Evolutionary conservation across 2,329 filamentous ascomycete species (phyloP), one percentile per base, ranked within the genome.

Genomic region (Pseudopyricularia cyperi): DNA sequence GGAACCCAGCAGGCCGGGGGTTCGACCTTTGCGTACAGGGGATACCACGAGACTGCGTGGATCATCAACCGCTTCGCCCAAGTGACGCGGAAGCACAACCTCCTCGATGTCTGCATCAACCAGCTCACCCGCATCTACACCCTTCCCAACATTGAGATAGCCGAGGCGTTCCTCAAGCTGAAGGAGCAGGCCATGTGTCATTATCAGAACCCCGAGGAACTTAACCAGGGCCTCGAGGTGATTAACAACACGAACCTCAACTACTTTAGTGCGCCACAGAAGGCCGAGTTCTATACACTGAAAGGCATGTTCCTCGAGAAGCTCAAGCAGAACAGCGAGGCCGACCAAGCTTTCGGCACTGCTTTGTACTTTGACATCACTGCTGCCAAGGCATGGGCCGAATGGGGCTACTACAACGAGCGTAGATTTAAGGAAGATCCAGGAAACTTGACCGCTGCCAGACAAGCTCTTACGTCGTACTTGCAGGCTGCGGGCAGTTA

Each of bases 231-330:
- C 1, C 66, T 99, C 57, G 93, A 99, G 63, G 93, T 99, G 3
- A 99, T 99, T 66, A 98, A 98, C 68, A 99, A 98, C 60, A 99
- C 93, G 34, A 98, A 99, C 61, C 80, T 99, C 53, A 96, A 95
- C 66, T 98, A 98, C 72, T 98, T 98, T 67, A 94, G 89, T 55
- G 79, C 85, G 3, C 85, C 90, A 62, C 93, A 98, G 66, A 98
- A 98, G 69, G 93, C 93, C 8, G 93, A 98, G 66, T 98, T 98
- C 69, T 98, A 96, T 72, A 98, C 93, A 0, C 78, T 98, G 52
- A 98, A 98, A 76, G 93, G 93, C 55, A 98, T 98, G 93, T 98
- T 98, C 74, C 73, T 97, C 46, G 93, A 94, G 64, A 96, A 95
- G 66, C 77, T 98, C 9, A 83, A 83, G 53, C 87, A 96, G 60